Conservation (phyloP, 1,139 yeast genomes). For the Candida glucosophila region DNA sequence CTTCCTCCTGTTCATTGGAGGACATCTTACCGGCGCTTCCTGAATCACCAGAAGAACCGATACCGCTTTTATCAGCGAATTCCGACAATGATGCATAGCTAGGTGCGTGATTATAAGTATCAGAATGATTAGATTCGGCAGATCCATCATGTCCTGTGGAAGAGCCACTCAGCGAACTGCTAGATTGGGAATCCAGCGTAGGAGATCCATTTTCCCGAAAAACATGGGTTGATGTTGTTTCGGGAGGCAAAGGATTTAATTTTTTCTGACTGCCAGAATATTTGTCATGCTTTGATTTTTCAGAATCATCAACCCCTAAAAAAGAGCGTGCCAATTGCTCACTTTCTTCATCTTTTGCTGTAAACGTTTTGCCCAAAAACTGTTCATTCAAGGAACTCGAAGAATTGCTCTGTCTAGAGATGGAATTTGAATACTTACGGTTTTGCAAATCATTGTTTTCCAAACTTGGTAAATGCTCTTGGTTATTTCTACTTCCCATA, state of each 20-base stretch:
- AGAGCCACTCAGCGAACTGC: conserved; percentile 14
- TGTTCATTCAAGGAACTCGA: conserved; percentile 28
- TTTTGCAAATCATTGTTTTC: conserved; percentile 22
- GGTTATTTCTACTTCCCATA: conserved; percentile 6
- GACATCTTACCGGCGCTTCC: conserved; percentile 1
- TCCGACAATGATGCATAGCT: conserved; percentile 40
- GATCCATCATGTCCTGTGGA: conserved; percentile 8
- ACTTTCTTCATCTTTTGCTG: too few species aligned
- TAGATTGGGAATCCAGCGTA: conserved; percentile 10
- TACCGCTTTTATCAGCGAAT: conserved; percentile 41
- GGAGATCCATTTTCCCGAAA: too few species aligned
- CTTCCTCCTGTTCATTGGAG: too few species aligned
- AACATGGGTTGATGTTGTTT: conserved; percentile 38
- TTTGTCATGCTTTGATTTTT: too few species aligned
- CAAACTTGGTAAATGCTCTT: conserved; percentile 17
- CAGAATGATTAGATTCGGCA: conserved; percentile 27
- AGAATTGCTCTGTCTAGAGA: conserved; percentile 34
- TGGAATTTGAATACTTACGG: conserved; percentile 26
- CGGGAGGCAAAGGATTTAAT: conserved; percentile 38
- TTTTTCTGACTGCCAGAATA: too few species aligned
- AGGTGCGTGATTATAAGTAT: conserved; percentile 13
- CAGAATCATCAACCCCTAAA: too few species aligned
- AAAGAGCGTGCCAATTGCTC: conserved; percentile 3
- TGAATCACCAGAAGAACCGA: conserved; percentile 19
- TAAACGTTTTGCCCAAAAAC: conserved; percentile 30